phyloP scores from a whole-genome alignment of 2,329 filamentous ascomycete species.

The Stenocarpella maydis region DNA sequence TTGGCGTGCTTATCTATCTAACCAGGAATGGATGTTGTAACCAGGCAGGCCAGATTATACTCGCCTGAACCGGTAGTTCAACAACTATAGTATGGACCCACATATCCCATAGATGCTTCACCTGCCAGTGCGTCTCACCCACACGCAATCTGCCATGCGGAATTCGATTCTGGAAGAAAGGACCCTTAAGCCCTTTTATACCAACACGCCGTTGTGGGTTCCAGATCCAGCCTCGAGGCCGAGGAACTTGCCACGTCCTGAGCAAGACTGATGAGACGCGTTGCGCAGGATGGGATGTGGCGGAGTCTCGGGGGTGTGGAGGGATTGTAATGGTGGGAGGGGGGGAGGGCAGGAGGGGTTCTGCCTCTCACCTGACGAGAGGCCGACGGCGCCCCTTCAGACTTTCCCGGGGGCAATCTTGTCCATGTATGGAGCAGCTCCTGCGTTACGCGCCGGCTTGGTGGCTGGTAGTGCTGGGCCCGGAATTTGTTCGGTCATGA shows the following conservation, averaged over 20 bases:
- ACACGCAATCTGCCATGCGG: neutral
- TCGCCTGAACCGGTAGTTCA: neutral
- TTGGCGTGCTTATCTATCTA: constrained; percentile 24
- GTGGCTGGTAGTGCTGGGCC: constrained; percentile 20
- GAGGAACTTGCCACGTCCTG: neutral
- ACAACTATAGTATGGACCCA: neutral
- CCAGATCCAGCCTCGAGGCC: too few species aligned
- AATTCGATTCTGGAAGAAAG: neutral
- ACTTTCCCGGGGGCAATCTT: neutral
- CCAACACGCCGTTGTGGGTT: too few species aligned
- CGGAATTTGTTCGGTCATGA: constrained; percentile 12
- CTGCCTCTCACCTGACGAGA: neutral
- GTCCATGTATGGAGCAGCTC: neutral
- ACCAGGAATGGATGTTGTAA: neutral
- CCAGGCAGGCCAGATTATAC: neutral
- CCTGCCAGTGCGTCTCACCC: neutral
- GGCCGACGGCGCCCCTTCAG: neutral
- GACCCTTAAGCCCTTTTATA: too few species aligned
- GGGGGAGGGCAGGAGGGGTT: neutral
- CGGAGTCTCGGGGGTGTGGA: constrained; percentile 1
- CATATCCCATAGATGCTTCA: neutral
- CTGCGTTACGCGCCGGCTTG: constrained; percentile 12
- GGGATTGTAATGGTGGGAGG: neutral
- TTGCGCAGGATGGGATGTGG: neutral
- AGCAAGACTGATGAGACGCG: neutral